A percentile compares a stretch with the other conserved stretches of the same genome.
Conservation (phyloP, 164 flowering plant species). For the Brasenia schreberi region DNA sequence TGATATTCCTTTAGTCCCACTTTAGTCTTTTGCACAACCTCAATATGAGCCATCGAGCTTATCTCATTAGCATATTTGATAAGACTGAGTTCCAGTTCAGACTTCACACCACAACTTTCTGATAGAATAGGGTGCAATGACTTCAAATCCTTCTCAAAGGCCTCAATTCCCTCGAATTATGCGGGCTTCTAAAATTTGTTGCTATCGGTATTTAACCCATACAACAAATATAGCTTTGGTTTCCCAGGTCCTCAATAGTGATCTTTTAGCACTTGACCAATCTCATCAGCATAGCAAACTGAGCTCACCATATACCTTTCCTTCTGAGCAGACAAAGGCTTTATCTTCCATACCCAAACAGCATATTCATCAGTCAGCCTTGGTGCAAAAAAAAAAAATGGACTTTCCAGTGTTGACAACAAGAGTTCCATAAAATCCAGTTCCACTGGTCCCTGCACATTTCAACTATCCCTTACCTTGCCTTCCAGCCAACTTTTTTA, state of each 20-base stretch:
- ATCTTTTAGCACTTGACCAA: slow-evolving; percentile 33
- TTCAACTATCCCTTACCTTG: no score
- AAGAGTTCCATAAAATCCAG: no score
- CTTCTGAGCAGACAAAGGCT: slow-evolving; percentile 62
- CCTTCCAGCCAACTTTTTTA: no score
- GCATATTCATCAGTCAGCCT: slow-evolving; percentile 74
- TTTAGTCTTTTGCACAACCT: slow-evolving; percentile 73
- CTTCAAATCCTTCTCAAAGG: slow-evolving; percentile 50
- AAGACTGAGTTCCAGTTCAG: slow-evolving; percentile 63
- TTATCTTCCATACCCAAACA: slow-evolving; percentile 87
- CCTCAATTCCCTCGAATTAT: slow-evolving; percentile 74
- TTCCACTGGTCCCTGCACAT: no score
- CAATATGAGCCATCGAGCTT: slow-evolving; percentile 94
- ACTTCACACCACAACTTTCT: slow-evolving; percentile 78
- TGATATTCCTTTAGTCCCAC: slow-evolving; percentile 88
- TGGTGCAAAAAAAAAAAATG: slow-evolving; percentile 50
- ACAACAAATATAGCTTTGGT: slow-evolving; percentile 63
- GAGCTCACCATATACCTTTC: slow-evolving; percentile 54
- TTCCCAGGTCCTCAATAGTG: slow-evolving; percentile 36
- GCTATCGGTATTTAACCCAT: slow-evolving; percentile 88
- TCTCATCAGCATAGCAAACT: slow-evolving; percentile 60
- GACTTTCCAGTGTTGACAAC: slow-evolving; percentile 74
- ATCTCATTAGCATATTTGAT: slow-evolving; percentile 87
- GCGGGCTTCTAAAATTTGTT: slow-evolving; percentile 72
- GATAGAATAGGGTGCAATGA: slow-evolving; percentile 76